Conservation (phyloP, 208 protist genomes). For the Trypanosomatidae sp. region DNA sequence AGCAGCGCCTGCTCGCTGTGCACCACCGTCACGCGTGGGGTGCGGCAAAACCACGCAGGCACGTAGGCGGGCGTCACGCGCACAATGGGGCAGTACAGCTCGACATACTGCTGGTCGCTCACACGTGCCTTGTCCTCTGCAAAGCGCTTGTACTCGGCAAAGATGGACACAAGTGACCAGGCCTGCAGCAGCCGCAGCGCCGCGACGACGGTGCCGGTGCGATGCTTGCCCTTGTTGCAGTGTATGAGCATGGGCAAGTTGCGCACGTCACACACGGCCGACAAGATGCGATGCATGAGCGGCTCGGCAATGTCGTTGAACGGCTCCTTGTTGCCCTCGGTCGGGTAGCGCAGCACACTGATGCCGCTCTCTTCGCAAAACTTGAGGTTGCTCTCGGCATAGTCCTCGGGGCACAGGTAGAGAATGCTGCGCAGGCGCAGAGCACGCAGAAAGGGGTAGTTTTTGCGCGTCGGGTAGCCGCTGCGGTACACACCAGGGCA, state of each 20-base stretch:
- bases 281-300: constrained; percentile 81
- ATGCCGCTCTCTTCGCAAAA: constrained; percentile 87
- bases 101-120: constrained; percentile 95
- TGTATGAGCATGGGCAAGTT: constrained; percentile 95
- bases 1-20: constrained; percentile 34
- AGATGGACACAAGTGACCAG: constrained; percentile 94
- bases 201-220: constrained; percentile 92
- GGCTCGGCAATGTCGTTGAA: constrained; percentile 94
- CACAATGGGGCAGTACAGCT: constrained; percentile 90
- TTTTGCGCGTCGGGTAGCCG: constrained; percentile 95
- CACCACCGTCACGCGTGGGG: constrained; percentile 31
- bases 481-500: constrained; percentile 92
- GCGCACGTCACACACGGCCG: constrained; percentile 73
- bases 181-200: constrained; percentile 88
- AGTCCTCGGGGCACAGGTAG: constrained; percentile 91
- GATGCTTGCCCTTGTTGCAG: constrained; percentile 96
- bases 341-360: constrained; percentile 85
- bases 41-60: constrained; percentile 42
- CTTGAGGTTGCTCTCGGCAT: constrained; percentile 86
- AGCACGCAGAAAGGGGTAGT: constrained; percentile 92
- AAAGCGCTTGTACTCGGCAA: constrained; percentile 94
- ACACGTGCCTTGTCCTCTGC: constrained; percentile 90
- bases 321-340: constrained; percentile 95
- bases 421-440: constrained; percentile 90
- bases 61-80: constrained; percentile 40